Evolutionary conservation across 208 protist genomes (phyloP).

Genomic region (Trichomonas tenax): DNA sequence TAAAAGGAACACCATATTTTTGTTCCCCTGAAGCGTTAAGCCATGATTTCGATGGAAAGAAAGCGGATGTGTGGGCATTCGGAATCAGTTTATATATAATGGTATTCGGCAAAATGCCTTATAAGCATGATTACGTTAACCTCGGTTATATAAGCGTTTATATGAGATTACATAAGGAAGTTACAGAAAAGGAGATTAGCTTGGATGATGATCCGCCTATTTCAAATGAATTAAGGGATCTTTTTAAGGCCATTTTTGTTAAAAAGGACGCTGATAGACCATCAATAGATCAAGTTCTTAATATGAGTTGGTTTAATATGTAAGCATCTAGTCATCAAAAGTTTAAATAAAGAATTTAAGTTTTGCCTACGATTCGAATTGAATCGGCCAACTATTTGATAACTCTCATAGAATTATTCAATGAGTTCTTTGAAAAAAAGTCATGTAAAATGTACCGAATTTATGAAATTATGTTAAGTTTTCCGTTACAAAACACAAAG

Average conservation of each 20-base stretch:
- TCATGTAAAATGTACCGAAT: too few species aligned
- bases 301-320: not conserved
- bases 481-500: too few species aligned
- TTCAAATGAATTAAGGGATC: not conserved
- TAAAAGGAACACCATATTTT: not conserved
- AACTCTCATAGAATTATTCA: too few species aligned
- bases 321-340: too few species aligned
- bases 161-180: not conserved
- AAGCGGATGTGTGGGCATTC: not conserved
- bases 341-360: too few species aligned
- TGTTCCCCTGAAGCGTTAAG: not conserved
- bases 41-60: not conserved
- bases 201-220: not conserved
- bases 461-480: too few species aligned
- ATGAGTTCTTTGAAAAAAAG: too few species aligned
- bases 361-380: too few species aligned
- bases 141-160: not conserved
- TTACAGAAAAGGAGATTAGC: not conserved
- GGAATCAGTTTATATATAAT: not conserved
- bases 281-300: not conserved
- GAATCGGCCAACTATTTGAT: too few species aligned
- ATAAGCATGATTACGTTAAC: not conserved
- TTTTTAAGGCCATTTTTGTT: not conserved
- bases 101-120: not conserved
- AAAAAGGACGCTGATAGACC: not conserved